Conservation (phyloP, 306 rosid species). For the Crotalaria pallida region DNA sequence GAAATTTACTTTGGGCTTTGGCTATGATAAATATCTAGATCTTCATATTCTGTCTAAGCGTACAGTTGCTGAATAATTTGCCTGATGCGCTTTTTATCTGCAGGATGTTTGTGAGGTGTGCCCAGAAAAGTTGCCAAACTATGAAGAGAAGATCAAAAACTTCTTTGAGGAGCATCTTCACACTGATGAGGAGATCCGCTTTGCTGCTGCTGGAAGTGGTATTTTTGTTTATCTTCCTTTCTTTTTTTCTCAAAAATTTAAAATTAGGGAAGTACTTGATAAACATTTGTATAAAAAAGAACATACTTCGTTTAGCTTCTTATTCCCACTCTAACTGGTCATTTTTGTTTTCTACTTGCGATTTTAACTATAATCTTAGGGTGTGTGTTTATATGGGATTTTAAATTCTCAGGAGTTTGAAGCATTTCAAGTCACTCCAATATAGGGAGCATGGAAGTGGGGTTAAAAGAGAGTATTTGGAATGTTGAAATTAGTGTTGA, state of each 20-base stretch:
- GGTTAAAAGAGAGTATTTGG: no score
- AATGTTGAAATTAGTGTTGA: no score
- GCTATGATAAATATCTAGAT: neutral
- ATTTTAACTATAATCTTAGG: neutral
- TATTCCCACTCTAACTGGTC: neutral
- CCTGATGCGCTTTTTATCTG: constrained; percentile 9
- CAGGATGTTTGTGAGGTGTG: constrained; percentile 94
- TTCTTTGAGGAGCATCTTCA: constrained; percentile 95
- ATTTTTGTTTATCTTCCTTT: neutral
- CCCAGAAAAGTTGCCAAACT: constrained; percentile 92
- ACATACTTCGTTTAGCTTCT: neutral
- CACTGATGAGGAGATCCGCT: constrained; percentile 97
- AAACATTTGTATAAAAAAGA: neutral
- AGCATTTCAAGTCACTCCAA: no score
- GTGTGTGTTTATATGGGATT: no score
- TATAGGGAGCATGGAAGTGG: no score
- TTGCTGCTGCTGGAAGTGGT: constrained; percentile 90
- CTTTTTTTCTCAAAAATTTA: neutral
- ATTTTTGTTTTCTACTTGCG: neutral
- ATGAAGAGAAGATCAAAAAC: constrained; percentile 84
- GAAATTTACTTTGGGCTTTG: neutral
- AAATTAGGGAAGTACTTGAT: neutral
- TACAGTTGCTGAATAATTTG: neutral
- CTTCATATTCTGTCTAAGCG: constrained; percentile 1
- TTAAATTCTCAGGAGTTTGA: no score